These are phyloP conservation scores for Irpex sp. DNA, from an alignment of 1,284 basidiomycete species.

Conservation along the genomic window DNA sequence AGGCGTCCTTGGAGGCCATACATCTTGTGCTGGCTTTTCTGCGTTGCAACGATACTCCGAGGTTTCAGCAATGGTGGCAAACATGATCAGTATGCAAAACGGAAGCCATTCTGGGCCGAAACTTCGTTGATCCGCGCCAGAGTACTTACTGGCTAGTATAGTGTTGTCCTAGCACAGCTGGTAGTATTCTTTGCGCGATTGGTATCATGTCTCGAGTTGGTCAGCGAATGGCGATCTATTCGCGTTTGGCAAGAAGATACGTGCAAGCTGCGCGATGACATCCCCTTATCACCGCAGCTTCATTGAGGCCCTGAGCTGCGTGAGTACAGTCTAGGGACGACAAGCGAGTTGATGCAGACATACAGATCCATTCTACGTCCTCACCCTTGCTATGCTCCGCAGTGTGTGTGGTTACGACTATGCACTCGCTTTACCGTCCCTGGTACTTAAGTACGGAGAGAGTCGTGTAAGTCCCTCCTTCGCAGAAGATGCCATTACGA, in stretches of 20 bases:
- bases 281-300: background rate
- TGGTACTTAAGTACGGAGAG: background rate
- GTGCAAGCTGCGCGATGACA: background rate
- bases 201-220: background rate
- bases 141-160: too few relatives aligned
- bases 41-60: background rate
- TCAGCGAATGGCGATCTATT: background rate
- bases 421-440: background rate
- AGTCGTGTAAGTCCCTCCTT: background rate
- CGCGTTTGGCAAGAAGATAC: background rate
- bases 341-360: background rate
- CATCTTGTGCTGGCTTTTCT: background rate
- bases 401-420: background rate
- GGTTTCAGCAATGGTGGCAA: background rate
- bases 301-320: background rate
- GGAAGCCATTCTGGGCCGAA: background rate
- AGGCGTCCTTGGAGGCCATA: background rate
- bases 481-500: background rate
- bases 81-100: background rate
- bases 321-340: background rate
- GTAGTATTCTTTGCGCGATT: background rate
- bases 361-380: background rate
- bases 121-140: background rate
- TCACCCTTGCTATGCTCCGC: background rate
- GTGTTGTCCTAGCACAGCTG: background rate